These are phyloP conservation scores for Strigomonas culicis DNA, from an alignment of 208 protist genomes.

Conservation along the genomic window DNA sequence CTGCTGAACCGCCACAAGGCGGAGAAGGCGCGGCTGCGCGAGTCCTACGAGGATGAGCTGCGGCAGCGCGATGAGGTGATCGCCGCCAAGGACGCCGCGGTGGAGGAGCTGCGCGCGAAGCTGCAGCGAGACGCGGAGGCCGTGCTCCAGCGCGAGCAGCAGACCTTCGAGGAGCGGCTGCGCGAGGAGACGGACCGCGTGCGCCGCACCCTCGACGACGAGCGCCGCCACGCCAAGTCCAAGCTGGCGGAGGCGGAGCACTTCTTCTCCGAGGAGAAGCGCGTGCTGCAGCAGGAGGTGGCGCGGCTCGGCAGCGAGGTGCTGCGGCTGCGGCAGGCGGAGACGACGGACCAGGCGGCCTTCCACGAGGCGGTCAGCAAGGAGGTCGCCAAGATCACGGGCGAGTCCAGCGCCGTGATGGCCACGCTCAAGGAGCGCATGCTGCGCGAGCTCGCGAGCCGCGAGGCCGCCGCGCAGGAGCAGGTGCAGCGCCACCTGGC, in stretches of 20 bases:
- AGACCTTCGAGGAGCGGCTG: slow-evolving; percentile 42
- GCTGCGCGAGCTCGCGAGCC: slow-evolving; percentile 46
- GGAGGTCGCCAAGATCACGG: slow-evolving; percentile 64
- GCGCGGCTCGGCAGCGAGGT: slow-evolving; percentile 57
- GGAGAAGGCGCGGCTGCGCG: slow-evolving; percentile 83
- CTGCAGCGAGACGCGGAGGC: slow-evolving; percentile 62
- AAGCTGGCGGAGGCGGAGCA: slow-evolving; percentile 60
- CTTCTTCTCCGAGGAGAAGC: slow-evolving; percentile 62
- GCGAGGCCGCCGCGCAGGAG: slow-evolving; percentile 48
- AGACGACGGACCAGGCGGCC: slow-evolving; percentile 52
- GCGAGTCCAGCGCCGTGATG: slow-evolving; percentile 55
- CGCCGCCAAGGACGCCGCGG: slow-evolving; percentile 62
- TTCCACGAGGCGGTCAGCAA: slow-evolving; percentile 69
- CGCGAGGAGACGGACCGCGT: slow-evolving; percentile 54
- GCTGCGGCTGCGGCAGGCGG: slow-evolving; percentile 40
- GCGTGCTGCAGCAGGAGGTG: slow-evolving; percentile 61
- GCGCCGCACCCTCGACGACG: slow-evolving; percentile 62
- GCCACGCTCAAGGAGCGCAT: slow-evolving; percentile 60
- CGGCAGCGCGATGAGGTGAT: slow-evolving; percentile 76
- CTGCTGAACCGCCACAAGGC: slow-evolving; percentile 90
- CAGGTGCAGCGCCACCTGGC: slow-evolving; percentile 48
- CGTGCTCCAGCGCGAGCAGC: slow-evolving; percentile 51
- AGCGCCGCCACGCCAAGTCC: slow-evolving; percentile 34
- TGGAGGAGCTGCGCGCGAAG: slow-evolving; percentile 62
- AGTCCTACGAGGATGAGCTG: slow-evolving; percentile 87